Conservation (phyloP, 495 filamentous ascomycete genomes). For the Penicillium coffeae region DNA sequence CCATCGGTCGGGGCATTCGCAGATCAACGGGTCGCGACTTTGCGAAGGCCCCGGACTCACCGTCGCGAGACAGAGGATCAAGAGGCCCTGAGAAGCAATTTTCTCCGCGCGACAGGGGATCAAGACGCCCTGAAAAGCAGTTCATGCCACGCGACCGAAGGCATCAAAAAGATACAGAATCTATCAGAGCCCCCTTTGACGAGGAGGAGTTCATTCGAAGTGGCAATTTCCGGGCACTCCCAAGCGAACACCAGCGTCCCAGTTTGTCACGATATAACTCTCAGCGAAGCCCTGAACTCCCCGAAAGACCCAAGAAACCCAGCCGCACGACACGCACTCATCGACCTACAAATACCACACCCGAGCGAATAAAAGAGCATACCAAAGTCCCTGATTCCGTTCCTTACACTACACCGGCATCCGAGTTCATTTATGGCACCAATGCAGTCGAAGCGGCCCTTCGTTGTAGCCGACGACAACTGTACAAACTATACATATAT, state of each 20-base stretch:
- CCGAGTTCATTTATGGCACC: constrained; percentile 86
- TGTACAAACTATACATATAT: constrained; percentile 84
- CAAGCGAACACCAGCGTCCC: constrained; percentile 22
- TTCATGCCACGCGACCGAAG: not conserved
- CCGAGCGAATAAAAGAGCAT: constrained; percentile 38
- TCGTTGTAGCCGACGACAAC: constrained; percentile 58
- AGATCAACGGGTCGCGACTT: constrained; percentile 26
- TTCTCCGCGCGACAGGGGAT: too few relatives aligned
- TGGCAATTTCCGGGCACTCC: constrained; percentile 30
- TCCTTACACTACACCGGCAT: constrained; percentile 78
- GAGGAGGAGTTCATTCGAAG: constrained; percentile 32
- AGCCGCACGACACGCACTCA: constrained; percentile 16
- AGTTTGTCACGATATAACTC: constrained; percentile 2
- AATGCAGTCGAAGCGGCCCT: constrained; percentile 81
- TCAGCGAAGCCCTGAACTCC: too few relatives aligned
- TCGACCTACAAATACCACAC: constrained; percentile 23
- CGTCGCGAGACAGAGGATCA: not conserved
- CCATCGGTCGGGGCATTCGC: constrained; percentile 51
- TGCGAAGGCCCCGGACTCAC: not conserved
- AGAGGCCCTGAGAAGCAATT: constrained; percentile 3
- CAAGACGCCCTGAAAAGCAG: not conserved
- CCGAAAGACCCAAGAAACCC: constrained; percentile 2
- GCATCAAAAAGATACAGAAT: not conserved
- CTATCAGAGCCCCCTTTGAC: constrained; percentile 20
- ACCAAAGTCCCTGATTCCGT: constrained; percentile 54